phyloP scores from a whole-genome alignment of 768 basidiomycete genomes.

The Mycena epipterygia region DNA sequence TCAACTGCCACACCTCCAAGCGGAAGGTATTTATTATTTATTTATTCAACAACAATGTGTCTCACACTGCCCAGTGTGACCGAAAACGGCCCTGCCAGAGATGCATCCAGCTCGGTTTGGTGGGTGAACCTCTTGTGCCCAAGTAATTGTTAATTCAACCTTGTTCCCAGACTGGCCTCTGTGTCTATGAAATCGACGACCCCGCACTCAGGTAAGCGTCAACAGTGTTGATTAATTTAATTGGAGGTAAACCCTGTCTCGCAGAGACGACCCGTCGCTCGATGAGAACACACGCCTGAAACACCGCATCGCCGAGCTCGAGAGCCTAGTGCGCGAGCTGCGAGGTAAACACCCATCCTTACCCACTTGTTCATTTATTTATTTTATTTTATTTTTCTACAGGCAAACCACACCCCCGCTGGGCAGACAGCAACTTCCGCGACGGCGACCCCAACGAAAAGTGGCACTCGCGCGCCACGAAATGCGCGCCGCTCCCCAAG shows the following conservation, averaged over 20 bases:
- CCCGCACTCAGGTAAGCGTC: constrained; percentile 76
- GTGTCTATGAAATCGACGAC: constrained; percentile 96
- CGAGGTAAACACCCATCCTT: too few species aligned
- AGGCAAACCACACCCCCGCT: constrained; percentile 91
- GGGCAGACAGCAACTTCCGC: constrained; percentile 85
- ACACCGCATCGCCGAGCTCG: constrained; percentile 92
- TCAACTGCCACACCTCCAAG: constrained; percentile 95
- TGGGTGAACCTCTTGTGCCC: constrained; percentile 46
- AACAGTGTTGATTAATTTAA: neutral
- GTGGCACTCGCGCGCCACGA: constrained; percentile 88
- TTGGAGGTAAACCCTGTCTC: neutral
- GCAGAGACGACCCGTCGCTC: constrained; percentile 88
- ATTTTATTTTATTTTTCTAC: constrained; percentile 1
- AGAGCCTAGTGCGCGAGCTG: constrained; percentile 91
- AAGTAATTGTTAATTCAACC: neutral
- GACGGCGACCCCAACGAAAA: constrained; percentile 87
- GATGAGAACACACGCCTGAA: constrained; percentile 90
- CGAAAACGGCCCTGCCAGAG: constrained; percentile 92
- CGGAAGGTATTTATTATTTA: constrained; percentile 72
- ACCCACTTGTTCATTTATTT: constrained; percentile 23
- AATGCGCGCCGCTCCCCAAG: constrained; percentile 63
- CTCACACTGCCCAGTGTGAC: constrained; percentile 74
- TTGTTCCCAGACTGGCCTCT: constrained; percentile 84
- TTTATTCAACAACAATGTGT: neutral
- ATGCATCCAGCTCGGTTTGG: constrained; percentile 91